phyloP scores from a whole-genome alignment of 805 yeast genomes.

The Brettanomyces custersianus region DNA sequence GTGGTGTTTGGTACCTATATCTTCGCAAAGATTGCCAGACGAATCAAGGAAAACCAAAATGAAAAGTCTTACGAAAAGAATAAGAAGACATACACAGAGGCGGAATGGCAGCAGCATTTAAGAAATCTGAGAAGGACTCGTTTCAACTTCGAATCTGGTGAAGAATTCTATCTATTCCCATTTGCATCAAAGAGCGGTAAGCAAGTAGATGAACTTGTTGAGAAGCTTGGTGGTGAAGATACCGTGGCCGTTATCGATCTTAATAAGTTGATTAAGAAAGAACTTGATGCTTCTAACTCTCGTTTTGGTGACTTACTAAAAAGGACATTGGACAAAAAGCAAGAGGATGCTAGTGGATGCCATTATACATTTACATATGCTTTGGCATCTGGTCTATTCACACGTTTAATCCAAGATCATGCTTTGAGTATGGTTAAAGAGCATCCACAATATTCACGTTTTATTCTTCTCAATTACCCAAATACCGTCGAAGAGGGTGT shows the following conservation, averaged over 20 bases:
- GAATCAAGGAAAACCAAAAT: conserved; percentile 25
- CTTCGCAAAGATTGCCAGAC: conserved; percentile 23
- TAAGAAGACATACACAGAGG: conserved; percentile 35
- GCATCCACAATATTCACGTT: conserved; percentile 32
- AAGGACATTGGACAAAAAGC: conserved; percentile 25
- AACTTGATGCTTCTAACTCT: conserved; percentile 33
- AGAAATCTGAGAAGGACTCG: conserved; percentile 23
- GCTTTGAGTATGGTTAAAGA: conserved; percentile 15
- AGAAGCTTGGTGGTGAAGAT: conserved; percentile 11
- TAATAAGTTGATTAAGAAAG: conserved; percentile 34
- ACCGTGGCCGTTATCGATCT: conserved; percentile 41
- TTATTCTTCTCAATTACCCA: conserved; percentile 52
- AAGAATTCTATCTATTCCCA: conserved; percentile 24
- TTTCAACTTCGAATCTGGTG: conserved; percentile 16
- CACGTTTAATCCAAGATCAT: conserved; percentile 37
- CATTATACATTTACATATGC: conserved; percentile 22
- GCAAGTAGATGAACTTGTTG: conserved; percentile 8
- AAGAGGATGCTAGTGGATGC: conserved; percentile 21
- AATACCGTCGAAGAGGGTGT: conserved; percentile 55
- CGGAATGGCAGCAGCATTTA: conserved; percentile 37
- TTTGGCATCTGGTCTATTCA: conserved; percentile 36
- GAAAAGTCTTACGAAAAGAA: conserved; percentile 14
- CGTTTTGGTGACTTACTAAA: conserved; percentile 45
- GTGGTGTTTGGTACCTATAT: conserved; percentile 38
- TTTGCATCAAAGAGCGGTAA: conserved; percentile 11